These are phyloP conservation scores for Hyparrhenia diplandra DNA, from an alignment of 176 grass and related monocot species.

Conservation along the genomic window DNA sequence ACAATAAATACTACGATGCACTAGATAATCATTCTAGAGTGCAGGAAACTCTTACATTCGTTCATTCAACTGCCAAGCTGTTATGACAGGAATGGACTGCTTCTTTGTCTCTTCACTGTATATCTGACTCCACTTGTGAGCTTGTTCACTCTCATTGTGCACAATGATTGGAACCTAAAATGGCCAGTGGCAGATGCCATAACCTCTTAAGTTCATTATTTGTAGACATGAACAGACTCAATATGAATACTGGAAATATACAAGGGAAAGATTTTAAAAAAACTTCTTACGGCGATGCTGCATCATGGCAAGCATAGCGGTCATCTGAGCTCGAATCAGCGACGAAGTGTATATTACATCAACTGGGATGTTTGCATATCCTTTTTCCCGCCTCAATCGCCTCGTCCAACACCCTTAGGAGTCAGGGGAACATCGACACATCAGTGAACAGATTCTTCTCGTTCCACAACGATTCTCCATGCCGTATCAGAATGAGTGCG, in stretches of 20 bases:
- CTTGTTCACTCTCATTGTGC: constrained; percentile 63
- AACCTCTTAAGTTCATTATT: not conserved
- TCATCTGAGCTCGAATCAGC: constrained; percentile 94
- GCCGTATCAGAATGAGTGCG: constrained; percentile 84
- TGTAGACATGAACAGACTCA: not conserved
- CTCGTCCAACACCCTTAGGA: constrained; percentile 77
- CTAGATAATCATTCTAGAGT: not conserved
- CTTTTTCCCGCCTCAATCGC: constrained; percentile 96
- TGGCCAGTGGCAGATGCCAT: not conserved
- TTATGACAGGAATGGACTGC: constrained; percentile 85
- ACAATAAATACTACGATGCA: not conserved
- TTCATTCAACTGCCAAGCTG: constrained; percentile 92
- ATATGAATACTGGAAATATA: not conserved
- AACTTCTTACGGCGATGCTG: constrained; percentile 85
- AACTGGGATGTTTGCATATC: constrained; percentile 93
- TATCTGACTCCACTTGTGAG: constrained; percentile 76
- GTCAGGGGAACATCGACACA: constrained; percentile 96
- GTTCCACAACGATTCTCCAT: constrained; percentile 91
- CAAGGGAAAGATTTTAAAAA: not conserved
- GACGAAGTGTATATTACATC: constrained; percentile 90
- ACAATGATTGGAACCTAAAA: constrained; percentile 75
- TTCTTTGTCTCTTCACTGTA: constrained; percentile 88
- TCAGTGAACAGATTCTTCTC: constrained; percentile 96
- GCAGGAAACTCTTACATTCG: constrained; percentile 37
- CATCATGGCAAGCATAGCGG: constrained; percentile 97